Base-by-base conservation (phyloP, 331 rosid species). In the Quercus phellos region DNA sequence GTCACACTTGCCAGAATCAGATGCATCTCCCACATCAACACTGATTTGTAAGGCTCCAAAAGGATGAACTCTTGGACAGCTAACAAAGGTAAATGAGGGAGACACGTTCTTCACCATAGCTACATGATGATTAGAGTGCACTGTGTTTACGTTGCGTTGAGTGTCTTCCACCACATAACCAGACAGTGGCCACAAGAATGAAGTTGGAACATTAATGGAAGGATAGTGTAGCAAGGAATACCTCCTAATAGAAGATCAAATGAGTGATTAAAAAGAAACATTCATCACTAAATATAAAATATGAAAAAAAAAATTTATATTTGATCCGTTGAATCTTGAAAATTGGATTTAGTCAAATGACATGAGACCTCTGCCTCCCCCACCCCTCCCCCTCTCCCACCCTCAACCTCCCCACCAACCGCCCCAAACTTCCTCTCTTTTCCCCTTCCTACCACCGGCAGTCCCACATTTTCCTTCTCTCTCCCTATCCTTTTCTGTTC, bases 181-280 rank as follows among this genome's bases (percentile, higher is more conserved):
- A 56, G 83, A 60, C 56, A 77, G 77, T 0, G 73, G 80, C 80
- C 86, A 51, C 54, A 78, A 56, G 72, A 64, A 82, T 34, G 50
- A 60, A 78, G 29, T 84, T 51, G 84, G 81, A 81, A 78, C 54
- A 32, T 35, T 78, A 80, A 67, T 74, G 51, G 80, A 70, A 80
- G 85, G 55, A 53, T 76, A 72, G 51, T 61, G 69, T 69, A 78
- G 78, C 79, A 80, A 46, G n/a, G 77, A 77, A 75, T 87, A 84
- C 76, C 79, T 83, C 87, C 96, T 89, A 86, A 78, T 59, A 68
- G 53, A 87, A 76, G 74, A 55, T 66, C 69, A 83, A 55, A 83
- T 43, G 68, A 38, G 51, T 30, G 58, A 50, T 64, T 30, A 66
- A 24, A 60, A 70, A 29, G 6, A 74, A 72, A 53, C 43, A 42